These are phyloP conservation scores for Sequoia sempervirens DNA, from an alignment of 75 land plant species.

Conservation along the genomic window DNA sequence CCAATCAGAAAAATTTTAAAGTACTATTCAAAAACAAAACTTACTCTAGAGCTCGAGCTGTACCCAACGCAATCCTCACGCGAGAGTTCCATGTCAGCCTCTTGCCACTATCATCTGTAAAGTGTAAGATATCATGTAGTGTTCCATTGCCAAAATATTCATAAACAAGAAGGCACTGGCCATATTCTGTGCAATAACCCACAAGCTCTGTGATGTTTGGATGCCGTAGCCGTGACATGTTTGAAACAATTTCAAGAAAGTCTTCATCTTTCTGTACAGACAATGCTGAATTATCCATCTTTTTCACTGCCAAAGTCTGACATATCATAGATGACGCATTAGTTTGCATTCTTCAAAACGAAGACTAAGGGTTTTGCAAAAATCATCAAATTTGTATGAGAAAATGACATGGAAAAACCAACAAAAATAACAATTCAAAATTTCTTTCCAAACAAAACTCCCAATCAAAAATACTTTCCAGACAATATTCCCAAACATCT, in stretches of 20 bases:
- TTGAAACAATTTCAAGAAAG: constrained; percentile 75
- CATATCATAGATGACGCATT: not conserved
- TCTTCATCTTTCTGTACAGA: constrained; percentile 72
- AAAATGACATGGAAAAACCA: not conserved
- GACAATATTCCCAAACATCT: no score
- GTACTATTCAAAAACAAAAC: constrained; percentile 10
- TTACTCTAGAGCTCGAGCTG: constrained; percentile 93
- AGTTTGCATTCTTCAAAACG: not conserved
- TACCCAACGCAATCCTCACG: constrained; percentile 83
- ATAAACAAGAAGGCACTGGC: constrained; percentile 82
- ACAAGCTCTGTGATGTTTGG: constrained; percentile 63
- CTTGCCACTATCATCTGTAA: constrained; percentile 52
- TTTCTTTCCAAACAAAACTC: not conserved
- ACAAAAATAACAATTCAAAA: not conserved
- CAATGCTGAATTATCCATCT: constrained; percentile 65
- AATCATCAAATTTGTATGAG: no score
- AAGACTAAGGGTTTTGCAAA: no score
- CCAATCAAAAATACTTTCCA: no score
- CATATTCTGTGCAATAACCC: constrained; percentile 91
- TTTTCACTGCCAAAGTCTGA: constrained; percentile 64
- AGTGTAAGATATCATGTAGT: constrained; percentile 78
- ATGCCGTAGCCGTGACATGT: constrained; percentile 74
- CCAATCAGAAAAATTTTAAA: constrained; percentile 7
- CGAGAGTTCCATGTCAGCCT: constrained; percentile 80
- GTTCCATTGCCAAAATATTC: constrained; percentile 74